phyloP scores from a whole-genome alignment of 345 rosid genomes.

The Syzygium grande region DNA sequence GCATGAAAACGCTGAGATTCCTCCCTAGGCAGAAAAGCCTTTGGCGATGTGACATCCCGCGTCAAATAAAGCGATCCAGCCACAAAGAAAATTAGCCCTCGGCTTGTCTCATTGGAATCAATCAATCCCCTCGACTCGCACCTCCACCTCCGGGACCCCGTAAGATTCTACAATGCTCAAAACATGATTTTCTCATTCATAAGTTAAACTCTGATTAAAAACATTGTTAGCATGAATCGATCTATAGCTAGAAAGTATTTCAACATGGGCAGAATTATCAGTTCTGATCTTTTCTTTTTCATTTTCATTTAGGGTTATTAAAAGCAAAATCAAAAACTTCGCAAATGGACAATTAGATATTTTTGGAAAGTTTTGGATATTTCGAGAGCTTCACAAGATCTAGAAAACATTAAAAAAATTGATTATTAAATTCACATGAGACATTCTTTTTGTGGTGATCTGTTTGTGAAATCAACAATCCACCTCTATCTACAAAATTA shows the following conservation, averaged over 20 bases:
- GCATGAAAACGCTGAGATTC: background rate
- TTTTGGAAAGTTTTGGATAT: background rate
- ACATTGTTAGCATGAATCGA: background rate
- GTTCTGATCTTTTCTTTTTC: background rate
- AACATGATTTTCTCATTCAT: background rate
- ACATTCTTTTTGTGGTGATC: background rate
- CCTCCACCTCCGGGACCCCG: background rate
- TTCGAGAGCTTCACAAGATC: background rate
- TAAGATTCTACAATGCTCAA: background rate
- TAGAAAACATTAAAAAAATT: background rate
- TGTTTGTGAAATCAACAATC: background rate
- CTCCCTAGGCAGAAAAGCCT: background rate
- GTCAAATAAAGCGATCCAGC: background rate
- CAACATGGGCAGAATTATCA: background rate
- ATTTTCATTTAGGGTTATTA: background rate
- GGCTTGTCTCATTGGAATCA: background rate
- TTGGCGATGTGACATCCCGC: background rate
- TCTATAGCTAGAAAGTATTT: background rate
- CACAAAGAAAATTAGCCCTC: background rate
- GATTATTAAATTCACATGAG: background rate
- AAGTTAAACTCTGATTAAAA: background rate
- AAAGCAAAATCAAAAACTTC: background rate
- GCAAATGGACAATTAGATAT: background rate
- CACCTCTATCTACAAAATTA: background rate
- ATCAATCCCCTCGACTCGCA: background rate